A percentile compares a stretch with the other conserved stretches of the same genome.
These are phyloP conservation scores for Mycena rebaudengoi DNA, from an alignment of 768 basidiomycete species.

Conservation along the genomic window DNA sequence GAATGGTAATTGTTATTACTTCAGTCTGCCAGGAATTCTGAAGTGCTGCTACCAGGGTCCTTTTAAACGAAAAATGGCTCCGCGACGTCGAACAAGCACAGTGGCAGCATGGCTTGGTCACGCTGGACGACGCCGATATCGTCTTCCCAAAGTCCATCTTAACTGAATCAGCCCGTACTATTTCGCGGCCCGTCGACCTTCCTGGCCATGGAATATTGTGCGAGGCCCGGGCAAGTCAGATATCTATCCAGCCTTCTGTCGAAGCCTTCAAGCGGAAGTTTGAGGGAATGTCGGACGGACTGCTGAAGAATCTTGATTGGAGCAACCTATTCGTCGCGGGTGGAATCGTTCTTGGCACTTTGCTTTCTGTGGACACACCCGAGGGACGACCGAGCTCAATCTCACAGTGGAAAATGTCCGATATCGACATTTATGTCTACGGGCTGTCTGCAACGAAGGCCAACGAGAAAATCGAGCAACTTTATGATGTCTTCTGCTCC, in stretches of 20 bases:
- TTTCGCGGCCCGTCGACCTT: not conserved
- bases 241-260: not conserved
- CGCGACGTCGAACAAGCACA: not conserved
- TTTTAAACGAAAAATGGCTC: not conserved
- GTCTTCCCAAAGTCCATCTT: not conserved
- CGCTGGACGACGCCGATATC: not conserved
- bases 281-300: constrained; percentile 8
- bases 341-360: constrained; percentile 17
- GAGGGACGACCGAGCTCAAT: not conserved
- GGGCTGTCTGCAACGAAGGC: not conserved
- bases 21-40: too few species aligned
- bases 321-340: constrained; percentile 24
- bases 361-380: not conserved
- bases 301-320: constrained; percentile 24
- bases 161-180: not conserved
- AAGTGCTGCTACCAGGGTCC: not conserved
- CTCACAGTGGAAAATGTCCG: not conserved
- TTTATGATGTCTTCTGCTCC: not conserved
- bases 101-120: constrained; percentile 2
- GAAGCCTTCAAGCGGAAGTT: not conserved
- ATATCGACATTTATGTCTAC: constrained; percentile 5
- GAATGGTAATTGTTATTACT: not conserved
- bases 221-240: not conserved
- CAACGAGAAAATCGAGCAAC: not conserved
- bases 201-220: not conserved